phyloP scores from a whole-genome alignment of 352 stramenopile species.

The Halophytophthora batemanensis region DNA sequence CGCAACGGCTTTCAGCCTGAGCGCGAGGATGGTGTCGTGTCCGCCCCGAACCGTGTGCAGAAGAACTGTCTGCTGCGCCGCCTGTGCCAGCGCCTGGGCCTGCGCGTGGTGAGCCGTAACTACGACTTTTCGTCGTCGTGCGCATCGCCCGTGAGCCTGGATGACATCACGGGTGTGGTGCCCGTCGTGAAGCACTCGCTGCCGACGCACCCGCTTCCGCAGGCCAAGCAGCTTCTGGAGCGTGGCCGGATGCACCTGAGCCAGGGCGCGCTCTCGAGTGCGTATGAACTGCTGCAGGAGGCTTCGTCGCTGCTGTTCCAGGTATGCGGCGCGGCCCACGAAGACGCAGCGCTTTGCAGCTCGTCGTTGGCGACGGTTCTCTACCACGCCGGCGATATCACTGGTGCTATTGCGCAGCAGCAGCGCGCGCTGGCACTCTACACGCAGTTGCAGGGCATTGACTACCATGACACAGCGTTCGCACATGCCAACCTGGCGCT shows the following conservation, averaged over 20 bases:
- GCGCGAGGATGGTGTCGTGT: slow-evolving; percentile 6
- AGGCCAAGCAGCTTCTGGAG: slow-evolving; percentile 87
- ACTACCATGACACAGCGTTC: slow-evolving; percentile 91
- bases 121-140: slow-evolving; percentile 77
- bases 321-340: slow-evolving; percentile 91
- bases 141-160: slow-evolving; percentile 78
- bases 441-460: slow-evolving; percentile 90
- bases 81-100: slow-evolving; percentile 91
- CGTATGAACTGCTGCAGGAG: slow-evolving; percentile 89
- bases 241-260: slow-evolving; percentile 81
- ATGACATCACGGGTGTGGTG: slow-evolving; percentile 92
- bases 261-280: slow-evolving; percentile 63
- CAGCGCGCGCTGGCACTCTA: slow-evolving; percentile 90
- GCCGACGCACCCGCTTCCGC: slow-evolving; percentile 67
- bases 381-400: slow-evolving; percentile 90
- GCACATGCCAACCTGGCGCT: slow-evolving; percentile 91
- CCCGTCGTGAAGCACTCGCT: slow-evolving; percentile 93
- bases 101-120: slow-evolving; percentile 86
- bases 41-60: slow-evolving; percentile 52
- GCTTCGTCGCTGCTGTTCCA: slow-evolving; percentile 92
- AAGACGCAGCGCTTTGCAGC: slow-evolving; percentile 90
- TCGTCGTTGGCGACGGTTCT: slow-evolving; percentile 91
- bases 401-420: slow-evolving; percentile 86
- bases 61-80: slow-evolving; percentile 87
- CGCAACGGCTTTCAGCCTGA: slow-evolving; percentile 7